Evolutionary conservation across 2,329 filamentous ascomycete species (phyloP), one percentile per base, ranked within the genome.

Genomic region (Ceratocystis eucalypticola): DNA sequence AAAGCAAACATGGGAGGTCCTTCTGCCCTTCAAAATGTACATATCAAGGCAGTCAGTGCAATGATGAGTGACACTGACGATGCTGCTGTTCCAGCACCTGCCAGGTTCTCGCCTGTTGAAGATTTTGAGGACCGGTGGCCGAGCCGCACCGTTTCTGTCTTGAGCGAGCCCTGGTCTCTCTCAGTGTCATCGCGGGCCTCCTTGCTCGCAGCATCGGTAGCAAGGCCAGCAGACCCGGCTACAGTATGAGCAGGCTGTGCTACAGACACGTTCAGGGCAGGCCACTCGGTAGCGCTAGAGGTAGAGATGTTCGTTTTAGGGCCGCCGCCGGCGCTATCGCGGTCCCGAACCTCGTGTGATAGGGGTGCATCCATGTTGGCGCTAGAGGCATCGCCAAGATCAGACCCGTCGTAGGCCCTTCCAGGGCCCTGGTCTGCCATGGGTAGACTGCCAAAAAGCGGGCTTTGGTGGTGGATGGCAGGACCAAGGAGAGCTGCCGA

Each of bases 51-150:
- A 28, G 66, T 66, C 64, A 68, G 48, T 7, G 66, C 66, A 61
- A 68, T 68, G 10, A 68, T 62, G 50, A 68, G 57, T 8, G 66
- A 68, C 2, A 68, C 66, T 44, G 66, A 68, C 10, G 66, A 68
- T 28, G 66, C 66, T 8, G 66, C 66, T 59, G 45, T 63, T 15
- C 59, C 59, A 8, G 45, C 65, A n/a, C 65, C 59, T 15, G 57
- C 46, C 25, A 66, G 22, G n/a, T 62, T 66, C 55, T 66, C 65
- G 30, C 65, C 37, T 8, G 64, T 17, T 7, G 59, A 30, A 33
- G 53, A n/a, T 59, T 59, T 59, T 33, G 53, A 59, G 33, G 53
- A 59, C 28, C 28, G 25, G 12, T 59, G 53, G 53, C 53, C 17
- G 6, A 30, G 28, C 2, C 17, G 25, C n/a, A 7, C 53, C 6